phyloP scores from a whole-genome alignment of 805 yeast genomes.

The Tetrapisispora phaffii region DNA sequence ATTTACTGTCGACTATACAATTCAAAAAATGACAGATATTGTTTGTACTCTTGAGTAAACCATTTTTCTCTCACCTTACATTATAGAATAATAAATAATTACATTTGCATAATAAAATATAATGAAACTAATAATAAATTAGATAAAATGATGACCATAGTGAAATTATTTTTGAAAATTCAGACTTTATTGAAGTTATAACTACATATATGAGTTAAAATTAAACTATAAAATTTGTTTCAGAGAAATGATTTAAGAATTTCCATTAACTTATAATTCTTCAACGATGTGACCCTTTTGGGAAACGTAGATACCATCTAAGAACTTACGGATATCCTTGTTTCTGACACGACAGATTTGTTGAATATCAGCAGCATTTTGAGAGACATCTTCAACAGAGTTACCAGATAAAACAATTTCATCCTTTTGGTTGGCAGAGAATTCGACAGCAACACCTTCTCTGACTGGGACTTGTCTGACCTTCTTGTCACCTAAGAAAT shows the following conservation, averaged over 20 bases:
- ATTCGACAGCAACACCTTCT: slow-evolving; percentile 82
- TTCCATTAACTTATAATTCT: slow-evolving; percentile 65
- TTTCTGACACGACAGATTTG: slow-evolving; percentile 97
- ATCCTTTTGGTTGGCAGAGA: slow-evolving; percentile 82
- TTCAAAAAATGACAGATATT: not conserved
- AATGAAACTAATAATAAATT: not conserved
- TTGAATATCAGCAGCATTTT: slow-evolving; percentile 96
- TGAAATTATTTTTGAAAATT: not conserved
- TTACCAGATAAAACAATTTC: slow-evolving; percentile 81
- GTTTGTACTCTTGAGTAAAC: not conserved
- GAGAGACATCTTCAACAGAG: slow-evolving; percentile 72
- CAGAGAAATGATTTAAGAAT: no score
- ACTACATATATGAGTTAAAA: not conserved
- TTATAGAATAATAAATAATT: not conserved
- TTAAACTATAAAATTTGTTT: not conserved
- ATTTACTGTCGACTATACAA: no score
- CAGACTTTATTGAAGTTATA: not conserved
- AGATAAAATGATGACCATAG: not conserved
- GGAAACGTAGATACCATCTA: slow-evolving; percentile 99
- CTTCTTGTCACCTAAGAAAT: slow-evolving; percentile 98
- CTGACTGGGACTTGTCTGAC: slow-evolving; percentile 79
- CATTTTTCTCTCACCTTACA: not conserved
- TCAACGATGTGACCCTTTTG: slow-evolving; percentile 83
- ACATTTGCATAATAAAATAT: not conserved
- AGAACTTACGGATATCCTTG: slow-evolving; percentile 99